Base-by-base conservation (phyloP, 2,329 filamentous ascomycete genomes). In the Orbilia quercus region DNA sequence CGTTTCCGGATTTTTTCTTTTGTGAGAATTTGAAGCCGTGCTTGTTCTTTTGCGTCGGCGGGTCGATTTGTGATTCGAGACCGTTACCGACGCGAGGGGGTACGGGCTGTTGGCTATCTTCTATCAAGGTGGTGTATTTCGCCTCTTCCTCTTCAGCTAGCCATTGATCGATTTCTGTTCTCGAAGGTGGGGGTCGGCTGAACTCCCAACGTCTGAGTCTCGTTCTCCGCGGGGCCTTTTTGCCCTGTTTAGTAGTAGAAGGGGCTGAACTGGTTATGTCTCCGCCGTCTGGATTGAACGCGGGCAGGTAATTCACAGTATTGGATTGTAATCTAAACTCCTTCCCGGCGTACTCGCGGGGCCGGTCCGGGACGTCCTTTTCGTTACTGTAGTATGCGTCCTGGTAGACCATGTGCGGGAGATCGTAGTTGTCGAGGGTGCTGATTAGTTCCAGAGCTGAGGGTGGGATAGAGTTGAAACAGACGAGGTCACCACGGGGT, bases 11-110 rank as follows among this genome's bases (percentile, higher is more conserved):
- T 76, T 88, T 87, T 74, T 86, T 85, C 78, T 89, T 91, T 76
- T 93, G 92, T 0, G 90, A 92, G 79, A 91, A 96, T 79, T 93
- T 95, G 83, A 93, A 94, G 0, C 90, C 91, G 79, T 94, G 85
- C 73, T 87, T 89, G 77, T 91, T 91, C 79, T 86, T 90, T 58
- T 94, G 93, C 0, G 94, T 97, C 0, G 92, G 88, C 0, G 90
- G 92, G 55, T 96, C 91, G 60, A 98, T 94, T 79, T 98, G 93
- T 0, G 92, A 96, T 4, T 92, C 80, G 76, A 82, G 82, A 4
- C 57, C 47, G 23, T 80, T 79, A n/a, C 75, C 76, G 6, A 18
- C 2, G 20, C 75, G 77, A 47, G 75, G 42, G 28, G 34, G 16
- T 7, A 55, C 34, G n/a, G 47, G 51, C 48, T 53, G 51, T 50